Percentiles rank a stretch among this genome's conserved stretches.
phyloP scores from a whole-genome alignment of 140 eudicot species.

The Senecio squalidus region DNA sequence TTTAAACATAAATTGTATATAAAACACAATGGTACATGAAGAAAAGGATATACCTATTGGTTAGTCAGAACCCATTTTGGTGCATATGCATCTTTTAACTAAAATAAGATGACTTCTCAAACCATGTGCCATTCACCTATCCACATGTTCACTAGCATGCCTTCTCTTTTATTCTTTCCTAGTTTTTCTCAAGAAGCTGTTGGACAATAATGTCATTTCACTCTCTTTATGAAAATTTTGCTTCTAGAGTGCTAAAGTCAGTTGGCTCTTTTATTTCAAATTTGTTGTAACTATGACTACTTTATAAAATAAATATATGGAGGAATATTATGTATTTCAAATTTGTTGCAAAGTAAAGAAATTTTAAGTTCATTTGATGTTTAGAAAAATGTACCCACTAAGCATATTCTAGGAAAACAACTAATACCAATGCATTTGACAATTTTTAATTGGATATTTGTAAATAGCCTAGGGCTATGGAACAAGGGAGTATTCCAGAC shows the following conservation, averaged over 20 bases:
- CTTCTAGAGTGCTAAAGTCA: too few relatives aligned
- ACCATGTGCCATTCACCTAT: slow-evolving; percentile 22
- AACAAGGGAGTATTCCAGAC: background rate
- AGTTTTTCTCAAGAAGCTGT: slow-evolving; percentile 13
- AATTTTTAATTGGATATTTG: background rate
- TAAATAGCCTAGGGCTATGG: slow-evolving; percentile 3
- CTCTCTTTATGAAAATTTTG: slow-evolving; percentile 9
- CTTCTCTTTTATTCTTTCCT: slow-evolving; percentile 16
- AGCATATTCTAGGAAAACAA: too few relatives aligned
- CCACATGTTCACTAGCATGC: slow-evolving; percentile 30
- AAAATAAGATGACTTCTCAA: slow-evolving; percentile 17
- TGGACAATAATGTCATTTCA: slow-evolving; percentile 13
- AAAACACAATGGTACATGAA: too few relatives aligned
- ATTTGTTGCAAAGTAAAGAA: too few relatives aligned
- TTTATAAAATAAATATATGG: too few relatives aligned
- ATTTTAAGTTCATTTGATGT: too few relatives aligned
- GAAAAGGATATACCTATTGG: slow-evolving; percentile 1
- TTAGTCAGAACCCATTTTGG: slow-evolving; percentile 26
- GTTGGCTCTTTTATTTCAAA: too few relatives aligned
- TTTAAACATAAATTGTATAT: too few relatives aligned
- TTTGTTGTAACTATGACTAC: too few relatives aligned
- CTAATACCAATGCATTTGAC: background rate
- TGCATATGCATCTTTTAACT: slow-evolving; percentile 16
- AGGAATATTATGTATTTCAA: too few relatives aligned
- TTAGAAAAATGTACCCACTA: too few relatives aligned